These are phyloP conservation scores for Gossypium turneri DNA, from an alignment of 345 rosid species.

Conservation along the genomic window DNA sequence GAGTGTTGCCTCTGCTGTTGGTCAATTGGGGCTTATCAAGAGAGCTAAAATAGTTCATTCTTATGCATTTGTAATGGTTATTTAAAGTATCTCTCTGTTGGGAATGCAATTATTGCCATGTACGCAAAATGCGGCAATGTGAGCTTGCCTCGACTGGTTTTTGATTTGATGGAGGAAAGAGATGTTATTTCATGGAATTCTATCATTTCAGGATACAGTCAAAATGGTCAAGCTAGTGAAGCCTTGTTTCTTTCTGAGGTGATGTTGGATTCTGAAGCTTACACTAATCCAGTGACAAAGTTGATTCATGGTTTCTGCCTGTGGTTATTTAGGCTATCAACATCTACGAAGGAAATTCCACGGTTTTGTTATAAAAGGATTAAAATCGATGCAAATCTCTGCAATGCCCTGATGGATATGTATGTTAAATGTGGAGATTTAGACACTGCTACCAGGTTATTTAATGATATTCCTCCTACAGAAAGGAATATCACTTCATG, in stretches of 20 bases:
- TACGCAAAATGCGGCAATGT: constrained; percentile 42
- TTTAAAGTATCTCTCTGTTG: constrained; percentile 32
- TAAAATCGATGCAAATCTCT: constrained; percentile 30
- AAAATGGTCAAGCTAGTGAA: constrained; percentile 49
- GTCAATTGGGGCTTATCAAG: constrained; percentile 37
- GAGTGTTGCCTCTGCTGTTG: constrained; percentile 50
- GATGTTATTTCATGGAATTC: constrained; percentile 56
- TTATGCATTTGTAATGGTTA: constrained; percentile 33
- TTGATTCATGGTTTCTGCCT: constrained; percentile 52
- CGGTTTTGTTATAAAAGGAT: constrained; percentile 25
- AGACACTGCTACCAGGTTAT: constrained; percentile 36
- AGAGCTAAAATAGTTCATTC: constrained; percentile 30
- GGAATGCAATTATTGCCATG: constrained; percentile 48
- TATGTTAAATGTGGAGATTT: constrained; percentile 61
- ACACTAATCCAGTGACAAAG: constrained; percentile 40
- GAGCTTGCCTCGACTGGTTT: constrained; percentile 37
- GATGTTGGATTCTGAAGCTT: constrained; percentile 32
- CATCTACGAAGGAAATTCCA: constrained; percentile 42
- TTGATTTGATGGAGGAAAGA: constrained; percentile 38
- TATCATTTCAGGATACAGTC: constrained; percentile 50
- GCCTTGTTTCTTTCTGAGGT: constrained; percentile 45
- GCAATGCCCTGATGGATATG: constrained; percentile 50
- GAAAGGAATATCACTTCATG: constrained; percentile 34
- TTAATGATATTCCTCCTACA: constrained; percentile 30
- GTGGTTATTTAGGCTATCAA: constrained; percentile 47